These are phyloP conservation scores for Pseudocercospora eumusae DNA, from an alignment of 2,329 filamentous ascomycete species.

Conservation along the genomic window DNA sequence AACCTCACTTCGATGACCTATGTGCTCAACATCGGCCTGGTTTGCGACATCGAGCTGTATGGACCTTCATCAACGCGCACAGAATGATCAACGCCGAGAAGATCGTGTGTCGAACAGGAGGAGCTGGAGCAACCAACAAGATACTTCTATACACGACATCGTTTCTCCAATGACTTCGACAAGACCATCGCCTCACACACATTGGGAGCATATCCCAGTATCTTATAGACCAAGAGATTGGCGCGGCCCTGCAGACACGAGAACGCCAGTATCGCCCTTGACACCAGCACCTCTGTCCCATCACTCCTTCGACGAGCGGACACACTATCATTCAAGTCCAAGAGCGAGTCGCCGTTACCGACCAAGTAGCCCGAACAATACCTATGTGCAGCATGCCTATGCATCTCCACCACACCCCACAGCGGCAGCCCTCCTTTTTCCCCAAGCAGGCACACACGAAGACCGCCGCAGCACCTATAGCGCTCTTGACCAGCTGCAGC, in stretches of 20 bases:
- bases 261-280: slow-evolving; percentile 10
- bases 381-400: slow-evolving; percentile 12
- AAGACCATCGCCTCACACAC: slow-evolving; percentile 25
- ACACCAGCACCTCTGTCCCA: slow-evolving; percentile 3
- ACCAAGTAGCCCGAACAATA: slow-evolving; percentile 9
- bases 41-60: slow-evolving; percentile 19
- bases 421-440: slow-evolving; percentile 28
- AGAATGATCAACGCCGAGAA: slow-evolving; percentile 11
- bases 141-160: not conserved
- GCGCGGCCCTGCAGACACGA: slow-evolving; percentile 19
- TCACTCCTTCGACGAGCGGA: not conserved
- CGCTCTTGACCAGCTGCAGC: slow-evolving; percentile 17
- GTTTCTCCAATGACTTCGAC: slow-evolving; percentile 7
- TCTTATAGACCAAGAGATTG: slow-evolving; percentile 28
- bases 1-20: not conserved
- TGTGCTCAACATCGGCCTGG: not conserved
- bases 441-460: slow-evolving; percentile 31
- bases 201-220: slow-evolving; percentile 28
- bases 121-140: slow-evolving; percentile 7
- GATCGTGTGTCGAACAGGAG: not conserved
- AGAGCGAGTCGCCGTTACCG: slow-evolving; percentile 7
- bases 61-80: slow-evolving; percentile 18
- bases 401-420: slow-evolving; percentile 7
- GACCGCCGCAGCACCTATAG: slow-evolving; percentile 17
- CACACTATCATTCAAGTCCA: slow-evolving; percentile 10